Conservation (phyloP, 2,329 filamentous ascomycete species). For the Aureobasidium pullulans region DNA sequence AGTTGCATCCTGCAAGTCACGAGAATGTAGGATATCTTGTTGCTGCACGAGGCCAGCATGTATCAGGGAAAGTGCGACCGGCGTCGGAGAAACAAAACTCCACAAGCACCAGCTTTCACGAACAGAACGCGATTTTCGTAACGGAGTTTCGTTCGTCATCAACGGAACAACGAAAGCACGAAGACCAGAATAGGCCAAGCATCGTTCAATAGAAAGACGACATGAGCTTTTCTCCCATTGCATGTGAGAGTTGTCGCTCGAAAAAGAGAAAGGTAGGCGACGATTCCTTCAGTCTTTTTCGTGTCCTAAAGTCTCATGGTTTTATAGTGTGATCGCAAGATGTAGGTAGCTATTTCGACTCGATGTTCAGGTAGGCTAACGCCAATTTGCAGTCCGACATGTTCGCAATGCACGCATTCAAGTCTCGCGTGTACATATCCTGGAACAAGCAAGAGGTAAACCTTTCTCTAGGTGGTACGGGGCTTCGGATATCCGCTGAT, state of each 20-base stretch:
- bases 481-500: neutral
- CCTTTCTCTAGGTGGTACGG: no score
- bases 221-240: neutral
- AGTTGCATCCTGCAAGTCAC: no score
- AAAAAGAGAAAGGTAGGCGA: slow-evolving; percentile 3
- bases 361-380: no score
- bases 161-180: neutral
- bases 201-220: neutral
- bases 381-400: neutral
- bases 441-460: neutral
- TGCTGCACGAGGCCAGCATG: no score
- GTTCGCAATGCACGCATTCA: neutral
- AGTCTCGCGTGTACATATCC: neutral
- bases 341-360: neutral
- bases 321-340: neutral
- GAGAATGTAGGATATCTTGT: no score
- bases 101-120: neutral
- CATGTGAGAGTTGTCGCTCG: neutral
- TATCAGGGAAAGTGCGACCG: neutral
- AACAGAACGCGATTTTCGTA: no score
- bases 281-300: no score
- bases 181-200: no score
- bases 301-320: neutral
- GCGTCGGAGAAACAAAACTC: slow-evolving; percentile 6
- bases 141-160: neutral